Evolutionary conservation across 2,329 filamentous ascomycete species (phyloP), one percentile per base, ranked within the genome.

Genomic region (Raffaelea arxii): DNA sequence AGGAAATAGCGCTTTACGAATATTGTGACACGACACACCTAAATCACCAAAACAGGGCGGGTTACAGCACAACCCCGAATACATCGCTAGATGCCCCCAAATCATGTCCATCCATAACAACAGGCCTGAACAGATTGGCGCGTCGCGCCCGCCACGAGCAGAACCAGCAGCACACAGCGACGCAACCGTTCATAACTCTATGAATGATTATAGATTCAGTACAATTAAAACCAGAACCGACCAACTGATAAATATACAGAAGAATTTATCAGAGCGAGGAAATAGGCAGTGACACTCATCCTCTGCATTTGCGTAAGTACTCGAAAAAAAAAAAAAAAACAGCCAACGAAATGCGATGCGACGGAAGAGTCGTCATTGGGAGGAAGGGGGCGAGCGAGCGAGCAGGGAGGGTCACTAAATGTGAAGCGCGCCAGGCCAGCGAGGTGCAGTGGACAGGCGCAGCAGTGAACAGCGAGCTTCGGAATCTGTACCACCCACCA

Each of bases 1-100:
- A n/a, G 7, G 6, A 36, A 36, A 41, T 42, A 41, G 37, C 42
- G 48, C 44, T 41, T 47, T n/a, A n/a, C n/a, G n/a, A n/a, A n/a
- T n/a, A n/a, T n/a, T n/a, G 48, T 47, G 48, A 49, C 46, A 49
- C 49, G 23, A 46, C 44, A 36, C 38, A 23, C 11, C 43, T 36
- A 44, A 4, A 2, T 30, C 36, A 43, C 19, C 24, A 44, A 43
- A 44, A 25, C 46, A 41, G 42, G 41, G 16, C 16, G 43, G 32
- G 47, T 42, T 49, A 46, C 22, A 38, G 45, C 16, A 30, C 12
- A 25, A 7, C 25, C 25, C 22, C 25, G 37, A 42, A 25, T 41
- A 51, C 49, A 23, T 49, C 30, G 23, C 41, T 37, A 35, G 25
- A 44, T 22, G 44, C 27, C 44, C n/a, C 47, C 42, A 47, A 41